Base-by-base conservation (phyloP, 2,329 filamentous ascomycete species). In the Teratosphaeria zuluensis region DNA sequence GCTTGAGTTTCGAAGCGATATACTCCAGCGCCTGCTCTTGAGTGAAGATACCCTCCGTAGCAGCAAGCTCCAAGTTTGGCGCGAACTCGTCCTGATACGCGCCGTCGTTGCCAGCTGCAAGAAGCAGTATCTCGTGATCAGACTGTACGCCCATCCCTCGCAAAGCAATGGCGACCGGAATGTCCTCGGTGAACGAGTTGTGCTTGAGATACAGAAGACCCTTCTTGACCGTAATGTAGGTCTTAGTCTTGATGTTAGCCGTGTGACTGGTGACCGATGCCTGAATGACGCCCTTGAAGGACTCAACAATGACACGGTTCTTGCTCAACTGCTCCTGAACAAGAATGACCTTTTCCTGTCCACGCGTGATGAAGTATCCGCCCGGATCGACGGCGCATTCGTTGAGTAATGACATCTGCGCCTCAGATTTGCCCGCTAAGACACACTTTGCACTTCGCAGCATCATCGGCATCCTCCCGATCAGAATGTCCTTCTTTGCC, bases 251-350 rank as follows among this genome's bases (percentile, higher is more conserved):
- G 68, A 95, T 84, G 73, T 97, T 94, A 74, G 96, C 91, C 1
- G 95, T 97, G 32, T 94, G 96, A 84, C 92, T 95, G 61, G 92
- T 99, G 32, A 97, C 94, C 1, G 94, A 97, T 42, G 95, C 94
- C 65, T 92, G 90, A 58, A 97, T 92, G 63, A 95, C 86, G 61
- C 89, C 89, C 75, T 96, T 97, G 77, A 95, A 95, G 58, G 90
- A 87, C 75, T 99, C 95, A 16, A 99, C 92, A 72, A 99, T 96
- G 69, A 99, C 89, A 78, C 94, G 86, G 75, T 99, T 99, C 82
- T 99, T 99, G 81, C 94, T 99, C 71, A 99, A 79, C 76, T 99
- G 94, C 72, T 99, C 95, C 74, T 99, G 94, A 14, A 99, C 95
- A 51, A 99, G 78, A 70, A 99, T 99, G 66, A 99, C 94, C 78